Evolutionary conservation across 2,329 filamentous ascomycete genomes (phyloP).

Genomic region (Aspergillus oerlinghausenensis): DNA sequence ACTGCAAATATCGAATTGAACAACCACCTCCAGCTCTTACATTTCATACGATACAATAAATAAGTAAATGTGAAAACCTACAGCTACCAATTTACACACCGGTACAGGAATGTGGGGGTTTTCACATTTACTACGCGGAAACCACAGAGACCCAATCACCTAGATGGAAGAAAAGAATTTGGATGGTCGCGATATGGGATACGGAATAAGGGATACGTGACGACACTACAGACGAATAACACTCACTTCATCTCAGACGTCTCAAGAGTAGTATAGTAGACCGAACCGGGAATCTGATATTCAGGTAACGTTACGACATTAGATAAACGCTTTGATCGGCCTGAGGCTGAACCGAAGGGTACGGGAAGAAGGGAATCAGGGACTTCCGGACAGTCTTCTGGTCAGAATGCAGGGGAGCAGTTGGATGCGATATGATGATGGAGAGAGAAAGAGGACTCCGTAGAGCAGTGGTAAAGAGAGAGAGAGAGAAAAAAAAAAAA

Average conservation of each 20-base stretch:
- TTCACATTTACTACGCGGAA: background rate
- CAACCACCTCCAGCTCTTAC: no score
- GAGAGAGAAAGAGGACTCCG: background rate
- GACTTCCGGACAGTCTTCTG: background rate
- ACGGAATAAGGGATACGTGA: background rate
- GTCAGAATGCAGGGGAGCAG: slow-evolving; percentile 2
- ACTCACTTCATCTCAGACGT: background rate
- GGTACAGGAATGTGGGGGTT: background rate
- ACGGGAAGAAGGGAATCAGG: background rate
- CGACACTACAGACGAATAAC: background rate
- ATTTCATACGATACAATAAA: background rate
- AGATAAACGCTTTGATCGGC: slow-evolving; percentile 3
- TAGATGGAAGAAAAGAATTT: background rate
- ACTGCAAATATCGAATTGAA: background rate
- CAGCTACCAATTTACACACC: background rate
- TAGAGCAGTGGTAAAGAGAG: background rate
- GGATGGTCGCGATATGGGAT: background rate
- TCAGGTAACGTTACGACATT: slow-evolving; percentile 11
- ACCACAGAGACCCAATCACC: background rate
- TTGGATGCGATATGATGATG: background rate
- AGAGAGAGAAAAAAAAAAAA: slow-evolving; percentile 11
- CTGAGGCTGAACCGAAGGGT: background rate
- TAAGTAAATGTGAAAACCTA: background rate
- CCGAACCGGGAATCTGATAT: background rate
- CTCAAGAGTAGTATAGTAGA: background rate